Conservation (phyloP, 2,329 filamentous ascomycete genomes). For the Ceratocystis destructans region DNA sequence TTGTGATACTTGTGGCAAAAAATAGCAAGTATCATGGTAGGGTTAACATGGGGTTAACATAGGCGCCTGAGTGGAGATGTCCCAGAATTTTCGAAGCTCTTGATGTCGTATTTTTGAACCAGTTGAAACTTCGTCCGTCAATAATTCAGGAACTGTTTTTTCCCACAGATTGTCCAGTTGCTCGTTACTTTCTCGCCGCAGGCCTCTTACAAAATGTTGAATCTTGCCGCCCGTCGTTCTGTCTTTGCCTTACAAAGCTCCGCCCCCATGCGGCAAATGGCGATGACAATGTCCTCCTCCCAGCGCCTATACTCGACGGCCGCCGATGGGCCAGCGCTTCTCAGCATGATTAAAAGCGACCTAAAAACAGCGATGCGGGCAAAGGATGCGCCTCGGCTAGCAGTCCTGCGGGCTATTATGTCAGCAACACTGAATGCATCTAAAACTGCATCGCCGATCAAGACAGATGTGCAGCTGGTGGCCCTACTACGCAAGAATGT, state of each 20-base stretch:
- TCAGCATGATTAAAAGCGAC: slow-evolving; percentile 43
- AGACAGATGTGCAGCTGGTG: slow-evolving; percentile 55
- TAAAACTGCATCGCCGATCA: slow-evolving; percentile 57
- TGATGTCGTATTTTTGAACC: too few relatives aligned
- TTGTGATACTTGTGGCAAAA: too few relatives aligned
- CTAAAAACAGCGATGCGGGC: slow-evolving; percentile 53
- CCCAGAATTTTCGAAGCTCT: not conserved
- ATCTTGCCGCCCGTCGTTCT: slow-evolving; percentile 19
- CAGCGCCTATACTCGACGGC: slow-evolving; percentile 21
- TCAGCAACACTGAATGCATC: slow-evolving; percentile 60
- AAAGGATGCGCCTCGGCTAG: slow-evolving; percentile 50
- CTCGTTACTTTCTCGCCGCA: slow-evolving; percentile 6
- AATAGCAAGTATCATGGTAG: too few relatives aligned
- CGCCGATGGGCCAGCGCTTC: slow-evolving; percentile 31
- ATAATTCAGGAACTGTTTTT: too few relatives aligned
- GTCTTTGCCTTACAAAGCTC: not conserved
- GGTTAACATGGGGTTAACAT: too few relatives aligned
- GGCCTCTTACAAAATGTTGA: slow-evolving; percentile 20
- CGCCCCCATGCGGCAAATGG: not conserved
- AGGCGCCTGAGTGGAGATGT: too few relatives aligned
- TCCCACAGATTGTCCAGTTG: not conserved
- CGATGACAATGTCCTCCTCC: not conserved
- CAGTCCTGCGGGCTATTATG: slow-evolving; percentile 55
- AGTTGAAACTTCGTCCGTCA: too few relatives aligned
- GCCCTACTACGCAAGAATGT: slow-evolving; percentile 52